Base-by-base conservation (phyloP, 2,329 filamentous ascomycete genomes). In the Colletotrichum eremochloae region DNA sequence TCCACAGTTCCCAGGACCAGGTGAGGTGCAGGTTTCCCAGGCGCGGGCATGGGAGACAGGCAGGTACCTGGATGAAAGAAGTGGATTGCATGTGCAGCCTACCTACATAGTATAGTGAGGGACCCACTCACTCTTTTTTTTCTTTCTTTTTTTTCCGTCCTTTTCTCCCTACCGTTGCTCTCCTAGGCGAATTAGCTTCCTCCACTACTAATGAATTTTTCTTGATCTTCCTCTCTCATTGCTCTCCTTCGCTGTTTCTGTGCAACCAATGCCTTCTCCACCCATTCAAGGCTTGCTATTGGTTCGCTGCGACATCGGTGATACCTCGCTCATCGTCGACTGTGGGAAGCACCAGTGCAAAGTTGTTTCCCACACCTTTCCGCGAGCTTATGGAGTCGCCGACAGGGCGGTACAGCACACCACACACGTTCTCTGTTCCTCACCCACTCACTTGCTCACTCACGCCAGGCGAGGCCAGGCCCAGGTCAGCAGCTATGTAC, bases 1-100 rank as follows among this genome's bases (percentile, higher is more conserved):
- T 71, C 60, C 52, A 72, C 42, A 48, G 60, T 69, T 69, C 55
- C 70, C 29, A 72, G 60, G 70, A 72, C 70, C 66, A 72, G 70
- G 66, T 44, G 53, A 69, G 44, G 46, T 70, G 66, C 70, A 70
- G 70, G 66, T 72, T 70, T 72, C 61, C 55, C 46, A 64, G 48
- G 14, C 55, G 53, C 31, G 68, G 48, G 40, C 69, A 72, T 64
- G 69, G 66, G 55, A 33, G 66, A 38, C 56, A 33, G 65, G 36
- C 40, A 68, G 57, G 46, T 46, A 68, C 57, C 48, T 53, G 36
- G 48, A 11, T 46, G 24, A 5, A 56, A 64, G 20, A 63, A 6
- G 50, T 64, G 62, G 62, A 11, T 9, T 46, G 62, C 62, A 44
- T 29, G 61, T 42, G 36, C 48, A 55, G 24, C 40, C 40, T 40